Evolutionary conservation across 805 yeast genomes (phyloP), one percentile per base, ranked within the genome.

Genomic region (Candida argentea): DNA sequence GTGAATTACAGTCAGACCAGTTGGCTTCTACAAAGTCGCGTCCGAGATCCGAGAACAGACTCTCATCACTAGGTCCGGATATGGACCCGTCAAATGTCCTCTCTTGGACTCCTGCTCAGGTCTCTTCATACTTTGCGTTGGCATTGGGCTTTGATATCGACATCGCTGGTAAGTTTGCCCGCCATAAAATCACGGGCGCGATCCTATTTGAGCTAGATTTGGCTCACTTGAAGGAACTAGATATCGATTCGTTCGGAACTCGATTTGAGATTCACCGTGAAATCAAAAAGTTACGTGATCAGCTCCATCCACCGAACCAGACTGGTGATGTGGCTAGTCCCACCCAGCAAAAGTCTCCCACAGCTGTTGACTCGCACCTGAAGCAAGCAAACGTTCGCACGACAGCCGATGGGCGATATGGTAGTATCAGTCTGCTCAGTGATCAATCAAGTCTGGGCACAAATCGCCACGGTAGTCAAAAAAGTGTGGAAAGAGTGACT

Each of bases 201-300:
- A 89, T 91, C 30, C 55, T 91, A 25, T 62, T 91, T 29, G 93
- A 87, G 52, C 65, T 91, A 36, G 96, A 89, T 44, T 64, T 89
- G 36, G 69, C 84, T 1, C 82, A 82, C 44, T 65, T 91, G 44
- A 91, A 89, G 50, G 99, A 91, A 52, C 61, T 91, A 33, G 98
- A 87, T 32, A 89, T 91, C 29, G 67, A 73, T 27, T 82, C 94
- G 4, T 91, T 91, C 58, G 99, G 99, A 16, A 87, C 95, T 0
- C 69, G 99, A 38, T 91, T 86, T 54, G 95, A 87, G 50, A 73
- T 91, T 26, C 77, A 74, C 53, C 86, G 85, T 47, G 94, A 84
- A 48, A 89, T 91, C 42, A 94, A 84, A 49, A 70, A 74, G 20
- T 57, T 80, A 42, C n/a, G n/a, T n/a, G n/a, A n/a, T n/a, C n/a